Evolutionary conservation across 1,284 basidiomycete species (phyloP), one percentile per base, ranked within the genome.

Genomic region (Ganoderma boninense): DNA sequence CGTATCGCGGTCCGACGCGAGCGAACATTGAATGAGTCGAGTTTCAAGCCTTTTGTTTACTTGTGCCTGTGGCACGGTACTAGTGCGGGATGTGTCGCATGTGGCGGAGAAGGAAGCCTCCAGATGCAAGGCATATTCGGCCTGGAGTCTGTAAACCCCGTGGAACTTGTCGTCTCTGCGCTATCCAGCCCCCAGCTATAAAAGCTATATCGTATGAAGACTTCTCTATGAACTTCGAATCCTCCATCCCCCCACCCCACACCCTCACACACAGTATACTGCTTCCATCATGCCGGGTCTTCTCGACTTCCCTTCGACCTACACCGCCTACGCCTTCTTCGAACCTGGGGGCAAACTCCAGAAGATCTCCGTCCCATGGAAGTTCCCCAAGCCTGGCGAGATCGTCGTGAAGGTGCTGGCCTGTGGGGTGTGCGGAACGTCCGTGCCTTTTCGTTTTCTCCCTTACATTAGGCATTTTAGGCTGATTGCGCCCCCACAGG

Each of bases 401-500:
- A 72, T 78, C 64, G 74, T 78, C 56, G 71, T 78, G 62, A 78
- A 77, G 64, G 76, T 78, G 43, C 73, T 77, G 68, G 77, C 77
- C 2, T 78, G 77, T 65, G 76, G 78, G 16, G 74, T 77, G 0
- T 79, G 78, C 64, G 78, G 72, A 40, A 76, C 76, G 78, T 77
- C 67, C 38, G 73, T 69, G 26, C 32, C 43, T 63, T 42, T 35
- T 16, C 38, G 4, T 23, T 64, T 35, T 23, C 2, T 11, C 32
- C n/a, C 4, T 35, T 7, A 23, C 16, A 1, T 26, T 18, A 10
- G n/a, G 29, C 7, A 52, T 43, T 29, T 14, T 0, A 13, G n/a
- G 23, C 42, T 40, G 54, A 40, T 26, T 59, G 3, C 54, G 23
- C 13, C 7, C n/a, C 6, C 40, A n/a, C 57, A 79, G 78, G 54